Percentiles rank a stretch among this genome's conserved stretches.
Evolutionary conservation across 345 rosid genomes (phyloP).

Genomic region (Abelmoschus esculentus): DNA sequence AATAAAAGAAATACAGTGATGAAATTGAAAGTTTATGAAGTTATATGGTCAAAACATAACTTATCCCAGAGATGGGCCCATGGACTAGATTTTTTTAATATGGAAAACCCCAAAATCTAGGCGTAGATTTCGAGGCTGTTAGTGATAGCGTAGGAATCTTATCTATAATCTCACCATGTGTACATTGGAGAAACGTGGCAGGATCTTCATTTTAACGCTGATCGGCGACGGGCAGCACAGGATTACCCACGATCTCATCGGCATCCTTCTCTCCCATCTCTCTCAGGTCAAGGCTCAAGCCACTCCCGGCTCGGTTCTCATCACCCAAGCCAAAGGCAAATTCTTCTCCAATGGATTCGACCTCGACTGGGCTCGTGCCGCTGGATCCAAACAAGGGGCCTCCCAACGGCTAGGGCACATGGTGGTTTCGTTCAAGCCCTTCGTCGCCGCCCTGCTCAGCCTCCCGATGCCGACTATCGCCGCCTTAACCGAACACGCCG

Average conservation of each 20-base stretch:
- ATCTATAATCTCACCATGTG: constrained; percentile 19
- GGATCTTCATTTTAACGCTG: constrained; percentile 41
- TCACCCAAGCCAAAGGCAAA: constrained; percentile 60
- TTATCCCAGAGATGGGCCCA: too few species aligned
- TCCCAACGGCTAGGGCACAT: constrained; percentile 6
- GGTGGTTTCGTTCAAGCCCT: constrained; percentile 50
- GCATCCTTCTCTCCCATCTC: constrained; percentile 36
- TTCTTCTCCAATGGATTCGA: constrained; percentile 91
- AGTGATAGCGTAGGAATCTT: background rate
- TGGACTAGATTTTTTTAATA: too few species aligned
- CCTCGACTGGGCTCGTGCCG: constrained; percentile 39
- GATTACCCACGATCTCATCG: constrained; percentile 40
- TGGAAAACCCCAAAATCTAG: background rate
- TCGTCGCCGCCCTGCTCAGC: background rate
- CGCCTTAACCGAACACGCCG: constrained; percentile 51
- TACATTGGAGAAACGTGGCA: constrained; percentile 46
- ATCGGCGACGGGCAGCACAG: constrained; percentile 62
- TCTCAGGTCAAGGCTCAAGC: constrained; percentile 31
- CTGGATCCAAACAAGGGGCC: constrained; percentile 20
- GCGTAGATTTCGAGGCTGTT: background rate
- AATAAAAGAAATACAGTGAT: too few species aligned
- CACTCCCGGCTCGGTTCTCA: constrained; percentile 39
- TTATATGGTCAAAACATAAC: too few species aligned
- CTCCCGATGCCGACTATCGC: constrained; percentile 10
- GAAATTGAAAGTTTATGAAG: too few species aligned